These are phyloP conservation scores for Plasmodium coatneyi DNA, from an alignment of 169 alveolate species.

Conservation along the genomic window DNA sequence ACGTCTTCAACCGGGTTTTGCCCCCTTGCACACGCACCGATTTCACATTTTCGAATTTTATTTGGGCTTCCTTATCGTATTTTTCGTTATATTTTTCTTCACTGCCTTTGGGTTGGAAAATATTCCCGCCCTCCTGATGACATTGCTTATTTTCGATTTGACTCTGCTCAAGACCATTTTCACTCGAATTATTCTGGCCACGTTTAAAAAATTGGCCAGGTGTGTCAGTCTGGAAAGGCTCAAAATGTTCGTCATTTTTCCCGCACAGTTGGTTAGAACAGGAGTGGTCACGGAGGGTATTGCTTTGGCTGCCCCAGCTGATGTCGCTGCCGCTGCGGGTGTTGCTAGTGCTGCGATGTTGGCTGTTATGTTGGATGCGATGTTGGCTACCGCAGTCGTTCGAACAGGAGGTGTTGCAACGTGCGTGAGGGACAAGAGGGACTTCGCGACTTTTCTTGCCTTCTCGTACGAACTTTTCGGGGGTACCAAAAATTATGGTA, in stretches of 20 bases:
- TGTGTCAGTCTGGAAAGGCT: conserved; percentile 2
- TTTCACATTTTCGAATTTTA: background rate
- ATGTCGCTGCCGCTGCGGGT: background rate
- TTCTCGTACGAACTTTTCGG: background rate
- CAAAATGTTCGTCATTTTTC: background rate
- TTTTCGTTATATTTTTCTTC: conserved; percentile 20
- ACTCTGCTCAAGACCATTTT: conserved; percentile 7
- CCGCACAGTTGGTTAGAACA: background rate
- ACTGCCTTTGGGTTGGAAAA: conserved; percentile 4
- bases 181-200: conserved; percentile 2
- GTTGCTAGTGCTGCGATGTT: background rate
- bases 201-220: background rate
- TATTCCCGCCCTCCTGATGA: background rate
- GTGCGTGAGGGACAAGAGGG: background rate
- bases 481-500: conserved; percentile 30
- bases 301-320: background rate
- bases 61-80: background rate
- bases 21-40: background rate
- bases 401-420: background rate
- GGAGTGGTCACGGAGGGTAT: background rate
- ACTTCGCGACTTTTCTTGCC: background rate
- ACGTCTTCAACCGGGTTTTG: background rate
- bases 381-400: background rate
- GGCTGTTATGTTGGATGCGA: background rate
- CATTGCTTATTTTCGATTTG: background rate